Base-by-base conservation (phyloP, 1,284 basidiomycete species). In the Heterobasidion annosum region DNA sequence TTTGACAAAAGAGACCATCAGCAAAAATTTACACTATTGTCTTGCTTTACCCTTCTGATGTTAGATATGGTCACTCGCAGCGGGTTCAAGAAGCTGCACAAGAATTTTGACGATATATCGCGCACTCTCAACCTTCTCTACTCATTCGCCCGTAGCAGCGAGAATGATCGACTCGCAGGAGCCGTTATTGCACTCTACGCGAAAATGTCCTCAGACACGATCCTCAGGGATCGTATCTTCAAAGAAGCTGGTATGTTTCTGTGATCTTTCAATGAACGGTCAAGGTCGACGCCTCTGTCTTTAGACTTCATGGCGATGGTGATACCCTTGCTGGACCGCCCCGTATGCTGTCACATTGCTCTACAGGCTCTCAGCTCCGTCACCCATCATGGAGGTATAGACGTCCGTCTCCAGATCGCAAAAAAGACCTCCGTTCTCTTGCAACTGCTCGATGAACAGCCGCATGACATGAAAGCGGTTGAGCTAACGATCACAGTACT, bases 41-140 rank as follows among this genome's bases (percentile, higher is more conserved):
- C 16, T 9, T 16, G n/a, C 34, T 10, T 37, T 19, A 10, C 50
- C 34, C 16, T 16, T 34, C 25, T n/a, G 13, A 6, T 10, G 7
- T 7, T 34, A 85, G 83, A 85, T 62, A 66, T 85, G 25, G 70
- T 70, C 3, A 77, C 69, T 19, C 70, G 80, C 34, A 75, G 72
- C 60, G 82, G 82, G 1, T 65, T 86, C 56, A 85, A 83, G 67
- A 81, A 79, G 58, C 70, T 83, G 3, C 81, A 85, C 61, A 66
- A 68, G 18, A 73, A 78, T 56, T 83, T 85, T 61, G 72, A 73
- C 37, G 64, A 68, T 1, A 75, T 83, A 40, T 78, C 75, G 59
- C 62, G 62, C 13, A 74, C 71, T 34, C 69, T 85, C 32, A 75
- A 83, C n/a, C 25, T 61, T 65, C 34, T 56, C 13, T 56, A 54